Percentiles rank a stretch among this genome's conserved stretches.
phyloP scores from a whole-genome alignment of 2,329 filamentous ascomycete species.

The Venturia carpophila region DNA sequence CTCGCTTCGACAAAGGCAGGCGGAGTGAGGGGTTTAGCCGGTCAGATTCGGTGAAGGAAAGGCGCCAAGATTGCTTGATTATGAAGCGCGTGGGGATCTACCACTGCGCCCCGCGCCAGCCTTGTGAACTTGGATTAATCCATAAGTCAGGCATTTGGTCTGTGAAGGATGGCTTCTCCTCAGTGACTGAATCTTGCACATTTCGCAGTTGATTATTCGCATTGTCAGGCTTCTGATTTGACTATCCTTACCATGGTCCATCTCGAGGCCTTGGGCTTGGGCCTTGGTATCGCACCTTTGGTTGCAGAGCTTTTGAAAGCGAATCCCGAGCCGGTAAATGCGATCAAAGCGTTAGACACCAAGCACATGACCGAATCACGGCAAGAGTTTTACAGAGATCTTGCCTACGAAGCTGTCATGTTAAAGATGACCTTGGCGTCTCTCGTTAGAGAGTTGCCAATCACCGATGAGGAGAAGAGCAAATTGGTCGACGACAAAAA shows the following conservation, averaged over 20 bases:
- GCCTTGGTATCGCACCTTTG: neutral
- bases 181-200: neutral
- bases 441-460: neutral
- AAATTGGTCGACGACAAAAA: neutral
- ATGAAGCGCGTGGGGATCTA: neutral
- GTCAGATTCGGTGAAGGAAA: slow-evolving; percentile 1
- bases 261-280: neutral
- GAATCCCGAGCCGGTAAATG: neutral
- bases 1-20: neutral
- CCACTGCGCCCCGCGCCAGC: neutral
- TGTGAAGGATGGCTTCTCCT: too few species aligned
- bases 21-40: neutral
- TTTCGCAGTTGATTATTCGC: neutral
- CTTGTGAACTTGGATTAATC: neutral
- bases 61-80: neutral
- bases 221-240: neutral
- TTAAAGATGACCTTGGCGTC: slow-evolving; percentile 2
- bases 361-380: neutral
- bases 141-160: neutral
- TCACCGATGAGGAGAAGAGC: neutral
- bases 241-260: neutral
- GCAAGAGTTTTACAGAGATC: slow-evolving; percentile 2
- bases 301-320: neutral
- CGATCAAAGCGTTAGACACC: neutral
- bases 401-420: neutral